These are phyloP conservation scores for Parachlorella kessleri DNA, from an alignment of 139 green algal genomes.

Conservation along the genomic window DNA sequence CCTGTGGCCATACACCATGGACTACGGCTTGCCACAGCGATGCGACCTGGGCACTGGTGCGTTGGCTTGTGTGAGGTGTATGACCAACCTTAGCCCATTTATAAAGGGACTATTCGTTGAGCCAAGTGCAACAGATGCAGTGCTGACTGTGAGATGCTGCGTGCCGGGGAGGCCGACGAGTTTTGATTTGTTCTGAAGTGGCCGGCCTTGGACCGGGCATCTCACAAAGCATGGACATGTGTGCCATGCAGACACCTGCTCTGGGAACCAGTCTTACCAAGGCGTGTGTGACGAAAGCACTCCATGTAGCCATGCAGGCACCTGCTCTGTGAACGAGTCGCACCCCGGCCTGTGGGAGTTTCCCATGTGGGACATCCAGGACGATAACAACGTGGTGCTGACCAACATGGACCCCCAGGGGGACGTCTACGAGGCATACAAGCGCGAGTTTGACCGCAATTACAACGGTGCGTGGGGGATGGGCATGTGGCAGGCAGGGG, in stretches of 20 bases:
- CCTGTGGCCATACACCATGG: slow-evolving; percentile 41
- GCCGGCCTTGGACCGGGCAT: too few species aligned
- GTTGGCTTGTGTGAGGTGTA: too few species aligned
- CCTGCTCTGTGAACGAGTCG: slow-evolving; percentile 33
- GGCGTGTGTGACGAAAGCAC: slow-evolving; percentile 26
- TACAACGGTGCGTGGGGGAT: slow-evolving; percentile 19
- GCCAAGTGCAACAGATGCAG: too few species aligned
- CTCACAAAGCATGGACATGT: too few species aligned
- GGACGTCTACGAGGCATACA: slow-evolving; percentile 30
- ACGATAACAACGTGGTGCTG: slow-evolving; percentile 17
- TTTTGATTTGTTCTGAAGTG: too few species aligned
- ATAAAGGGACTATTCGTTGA: too few species aligned
- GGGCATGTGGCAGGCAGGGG: too few species aligned
- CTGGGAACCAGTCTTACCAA: slow-evolving; percentile 19
- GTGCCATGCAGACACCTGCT: slow-evolving; percentile 31
- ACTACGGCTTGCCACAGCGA: slow-evolving; percentile 28
- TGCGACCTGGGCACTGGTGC: background rate
- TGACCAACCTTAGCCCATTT: too few species aligned
- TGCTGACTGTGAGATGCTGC: too few species aligned
- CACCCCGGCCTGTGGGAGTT: slow-evolving; percentile 28
- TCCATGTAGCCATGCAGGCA: too few species aligned
- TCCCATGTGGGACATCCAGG: slow-evolving; percentile 34
- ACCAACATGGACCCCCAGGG: slow-evolving; percentile 38
- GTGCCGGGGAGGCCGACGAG: too few species aligned
- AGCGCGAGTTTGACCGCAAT: slow-evolving; percentile 27